Percentiles rank a stretch among this genome's conserved stretches.
These are phyloP conservation scores for Solanum pinnatisectum DNA, from an alignment of 257 asterid genomes.

Conservation along the genomic window DNA sequence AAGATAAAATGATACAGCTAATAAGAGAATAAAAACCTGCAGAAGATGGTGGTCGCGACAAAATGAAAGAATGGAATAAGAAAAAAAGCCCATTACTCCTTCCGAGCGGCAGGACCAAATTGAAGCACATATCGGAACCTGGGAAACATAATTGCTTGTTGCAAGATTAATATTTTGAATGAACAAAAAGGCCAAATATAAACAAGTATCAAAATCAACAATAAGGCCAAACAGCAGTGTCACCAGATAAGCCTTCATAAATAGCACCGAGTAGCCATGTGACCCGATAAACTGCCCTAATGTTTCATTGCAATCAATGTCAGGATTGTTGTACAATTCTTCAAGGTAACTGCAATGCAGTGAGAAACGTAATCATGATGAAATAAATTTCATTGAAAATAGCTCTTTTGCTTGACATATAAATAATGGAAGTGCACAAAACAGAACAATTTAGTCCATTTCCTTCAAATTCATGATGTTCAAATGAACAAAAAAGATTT, in stretches of 20 bases:
- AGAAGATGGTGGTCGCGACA: slow-evolving; percentile 77
- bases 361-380: neutral
- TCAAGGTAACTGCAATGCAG: neutral
- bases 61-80: slow-evolving; percentile 71
- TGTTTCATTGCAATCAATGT: neutral
- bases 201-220: neutral
- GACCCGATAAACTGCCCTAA: neutral
- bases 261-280: neutral
- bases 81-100: slow-evolving; percentile 73
- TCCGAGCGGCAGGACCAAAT: slow-evolving; percentile 78
- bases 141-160: neutral
- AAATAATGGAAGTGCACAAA: too few relatives aligned
- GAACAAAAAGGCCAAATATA: neutral
- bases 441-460: too few relatives aligned
- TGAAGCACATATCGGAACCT: slow-evolving; percentile 86
- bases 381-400: neutral
- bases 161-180: neutral
- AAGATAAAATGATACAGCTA: too few relatives aligned
- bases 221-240: neutral
- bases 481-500: too few relatives aligned
- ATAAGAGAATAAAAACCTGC: slow-evolving; percentile 36
- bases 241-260: neutral
- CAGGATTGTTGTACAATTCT: neutral
- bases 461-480: neutral
- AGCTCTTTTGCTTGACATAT: neutral